A percentile compares a stretch with the other conserved stretches of the same genome.
Conservation (phyloP, 164 flowering plant species). For the Tetrastigma voinierianum region DNA sequence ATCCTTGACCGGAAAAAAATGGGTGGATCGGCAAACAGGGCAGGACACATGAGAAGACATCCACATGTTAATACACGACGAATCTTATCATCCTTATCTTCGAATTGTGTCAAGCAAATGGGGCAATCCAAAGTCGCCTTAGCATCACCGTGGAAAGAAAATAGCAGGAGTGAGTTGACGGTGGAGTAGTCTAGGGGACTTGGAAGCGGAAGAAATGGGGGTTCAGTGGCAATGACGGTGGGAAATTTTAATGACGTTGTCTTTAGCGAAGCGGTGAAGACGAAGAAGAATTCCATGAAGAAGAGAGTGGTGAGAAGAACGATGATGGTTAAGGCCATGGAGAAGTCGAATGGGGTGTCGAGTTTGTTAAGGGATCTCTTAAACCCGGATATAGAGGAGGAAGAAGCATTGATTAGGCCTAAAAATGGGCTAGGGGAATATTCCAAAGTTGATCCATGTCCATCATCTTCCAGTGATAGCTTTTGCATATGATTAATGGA, state of each 20-base stretch:
- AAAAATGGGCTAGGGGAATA: neutral
- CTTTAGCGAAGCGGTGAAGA: conserved; percentile 47
- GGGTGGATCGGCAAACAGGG: conserved; percentile 58
- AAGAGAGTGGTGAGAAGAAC: conserved; percentile 59
- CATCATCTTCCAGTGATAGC: neutral
- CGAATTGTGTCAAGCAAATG: conserved; percentile 60
- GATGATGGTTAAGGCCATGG: conserved; percentile 56
- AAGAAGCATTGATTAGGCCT: neutral
- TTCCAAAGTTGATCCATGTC: neutral
- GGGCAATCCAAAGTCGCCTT: conserved; percentile 43
- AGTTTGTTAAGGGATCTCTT: conserved; percentile 1
- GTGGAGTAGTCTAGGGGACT: conserved; percentile 18
- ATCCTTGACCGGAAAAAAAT: conserved; percentile 14
- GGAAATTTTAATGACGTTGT: conserved; percentile 10
- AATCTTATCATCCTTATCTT: conserved; percentile 47
- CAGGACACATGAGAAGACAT: conserved; percentile 48
- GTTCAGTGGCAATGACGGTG: conserved; percentile 18
- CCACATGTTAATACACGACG: conserved; percentile 65
- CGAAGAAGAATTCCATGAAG: conserved; percentile 73
- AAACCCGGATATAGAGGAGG: neutral
- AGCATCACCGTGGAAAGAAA: conserved; percentile 22
- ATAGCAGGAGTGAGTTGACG: conserved; percentile 42
- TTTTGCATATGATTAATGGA: conserved; percentile 20
- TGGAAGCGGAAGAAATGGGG: neutral
- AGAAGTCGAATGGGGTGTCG: conserved; percentile 33